Percentiles rank a stretch among this genome's conserved stretches.
phyloP scores from a whole-genome alignment of 202 grass and related monocot genomes.

The Elaeis oleifera region DNA sequence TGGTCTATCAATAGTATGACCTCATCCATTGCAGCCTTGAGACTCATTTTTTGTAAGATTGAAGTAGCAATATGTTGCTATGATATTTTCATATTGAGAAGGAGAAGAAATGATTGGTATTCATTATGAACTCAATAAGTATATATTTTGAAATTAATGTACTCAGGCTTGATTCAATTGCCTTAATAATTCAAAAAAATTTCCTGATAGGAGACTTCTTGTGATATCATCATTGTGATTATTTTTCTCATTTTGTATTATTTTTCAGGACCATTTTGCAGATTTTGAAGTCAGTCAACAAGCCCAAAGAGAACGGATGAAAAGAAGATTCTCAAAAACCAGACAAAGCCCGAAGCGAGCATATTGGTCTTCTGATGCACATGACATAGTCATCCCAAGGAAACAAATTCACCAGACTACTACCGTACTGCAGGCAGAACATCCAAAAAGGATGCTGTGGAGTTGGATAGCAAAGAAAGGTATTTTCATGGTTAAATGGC shows the following conservation, averaged over 20 bases:
- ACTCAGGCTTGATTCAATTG: too few relatives aligned
- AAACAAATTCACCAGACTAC: slow-evolving; percentile 13
- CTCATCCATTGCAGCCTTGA: too few relatives aligned
- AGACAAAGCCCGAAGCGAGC: slow-evolving; percentile 1
- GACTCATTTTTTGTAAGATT: too few relatives aligned
- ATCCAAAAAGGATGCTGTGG: slow-evolving; percentile 5
- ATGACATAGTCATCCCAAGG: slow-evolving; percentile 14
- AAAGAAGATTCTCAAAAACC: slow-evolving; percentile 31
- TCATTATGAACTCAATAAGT: too few relatives aligned
- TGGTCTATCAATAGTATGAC: too few relatives aligned
- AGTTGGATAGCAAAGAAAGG: slow-evolving; percentile 35
- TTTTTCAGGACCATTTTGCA: slow-evolving; percentile 37
- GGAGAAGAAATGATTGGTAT: too few relatives aligned
- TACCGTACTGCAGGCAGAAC: slow-evolving; percentile 27
- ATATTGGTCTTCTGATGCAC: too few relatives aligned
- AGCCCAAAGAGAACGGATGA: slow-evolving; percentile 36
- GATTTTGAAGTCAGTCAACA: slow-evolving; percentile 16
- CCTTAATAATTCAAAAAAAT: not conserved
- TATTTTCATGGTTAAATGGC: slow-evolving; percentile 13
- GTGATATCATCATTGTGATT: slow-evolving; percentile 2
- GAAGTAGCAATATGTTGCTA: too few relatives aligned
- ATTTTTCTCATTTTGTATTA: not conserved
- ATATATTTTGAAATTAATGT: too few relatives aligned
- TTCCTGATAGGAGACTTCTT: not conserved
- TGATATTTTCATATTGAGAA: too few relatives aligned